Conservation (phyloP, 1,284 basidiomycete species). For the Irpex rosettiformis region DNA sequence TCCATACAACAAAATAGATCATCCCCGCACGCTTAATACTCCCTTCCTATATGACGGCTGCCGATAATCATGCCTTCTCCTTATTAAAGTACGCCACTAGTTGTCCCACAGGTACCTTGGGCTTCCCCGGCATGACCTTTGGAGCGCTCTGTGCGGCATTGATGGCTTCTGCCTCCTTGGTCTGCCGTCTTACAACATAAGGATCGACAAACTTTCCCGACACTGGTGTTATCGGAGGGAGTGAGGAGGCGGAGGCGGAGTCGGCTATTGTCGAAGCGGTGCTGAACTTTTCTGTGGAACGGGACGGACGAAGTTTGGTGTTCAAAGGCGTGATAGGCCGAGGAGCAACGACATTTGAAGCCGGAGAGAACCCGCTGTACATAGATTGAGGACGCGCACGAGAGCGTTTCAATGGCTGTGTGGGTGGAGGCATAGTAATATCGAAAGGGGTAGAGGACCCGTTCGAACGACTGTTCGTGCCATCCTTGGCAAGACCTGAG, state of each 20-base stretch:
- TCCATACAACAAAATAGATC: too few species aligned
- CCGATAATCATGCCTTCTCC: slow-evolving; percentile 54
- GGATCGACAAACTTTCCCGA: slow-evolving; percentile 67
- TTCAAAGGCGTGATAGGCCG: slow-evolving; percentile 35
- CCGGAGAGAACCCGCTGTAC: slow-evolving; percentile 20
- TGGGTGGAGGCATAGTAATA: not conserved
- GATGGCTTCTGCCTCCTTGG: slow-evolving; percentile 37
- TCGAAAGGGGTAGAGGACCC: slow-evolving; percentile 21
- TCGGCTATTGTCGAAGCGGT: not conserved
- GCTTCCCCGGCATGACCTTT: slow-evolving; percentile 37
- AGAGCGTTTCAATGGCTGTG: slow-evolving; percentile 15
- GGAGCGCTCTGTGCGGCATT: slow-evolving; percentile 36
- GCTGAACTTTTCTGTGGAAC: slow-evolving; percentile 41
- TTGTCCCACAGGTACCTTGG: slow-evolving; percentile 68
- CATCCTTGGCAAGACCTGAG: slow-evolving; percentile 14
- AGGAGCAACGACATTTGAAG: slow-evolving; percentile 29
- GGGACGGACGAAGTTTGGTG: slow-evolving; percentile 44
- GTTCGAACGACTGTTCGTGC: slow-evolving; percentile 9
- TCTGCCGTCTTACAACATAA: slow-evolving; percentile 61
- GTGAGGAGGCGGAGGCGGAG: not conserved
- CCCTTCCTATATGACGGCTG: too few species aligned
- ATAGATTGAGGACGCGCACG: slow-evolving; percentile 30
- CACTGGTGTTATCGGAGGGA: slow-evolving; percentile 20
- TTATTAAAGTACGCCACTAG: slow-evolving; percentile 81
- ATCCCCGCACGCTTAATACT: too few species aligned